phyloP scores from a whole-genome alignment of 2,329 filamentous ascomycete species.

The Chlorencoelia australis region DNA sequence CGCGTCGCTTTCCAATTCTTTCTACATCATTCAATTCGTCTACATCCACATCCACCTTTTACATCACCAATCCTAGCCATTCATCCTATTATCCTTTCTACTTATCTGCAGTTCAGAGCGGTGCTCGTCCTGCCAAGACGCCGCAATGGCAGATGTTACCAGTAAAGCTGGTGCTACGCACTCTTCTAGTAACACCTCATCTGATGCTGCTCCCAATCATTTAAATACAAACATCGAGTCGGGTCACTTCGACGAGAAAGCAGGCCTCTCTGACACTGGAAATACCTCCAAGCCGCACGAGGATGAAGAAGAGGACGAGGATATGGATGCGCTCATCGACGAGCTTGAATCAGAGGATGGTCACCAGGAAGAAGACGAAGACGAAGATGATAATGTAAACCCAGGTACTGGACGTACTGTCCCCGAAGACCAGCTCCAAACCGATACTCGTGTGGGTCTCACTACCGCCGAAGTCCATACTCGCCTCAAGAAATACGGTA shows the following conservation, averaged over 20 bases:
- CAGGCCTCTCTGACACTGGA: conserved; percentile 28
- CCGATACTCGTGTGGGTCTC: conserved; percentile 62
- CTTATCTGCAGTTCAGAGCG: conserved; percentile 7
- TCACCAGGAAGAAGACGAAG: conserved; percentile 53
- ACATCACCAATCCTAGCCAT: too few relatives aligned
- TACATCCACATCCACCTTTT: too few relatives aligned
- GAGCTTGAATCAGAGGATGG: conserved; percentile 78
- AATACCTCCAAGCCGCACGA: conserved; percentile 20
- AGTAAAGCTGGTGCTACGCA: conserved; percentile 9
- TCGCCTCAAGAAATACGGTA: conserved; percentile 62
- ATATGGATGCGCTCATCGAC: conserved; percentile 79
- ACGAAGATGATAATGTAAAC: conserved; percentile 37
- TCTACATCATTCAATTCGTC: too few relatives aligned
- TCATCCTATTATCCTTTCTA: too few relatives aligned
- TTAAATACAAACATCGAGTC: conserved; percentile 56
- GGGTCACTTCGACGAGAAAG: conserved; percentile 56
- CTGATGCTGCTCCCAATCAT: conserved; percentile 20
- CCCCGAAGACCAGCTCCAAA: conserved; percentile 68
- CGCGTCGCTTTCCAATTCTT: not conserved
- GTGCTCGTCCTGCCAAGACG: conserved; percentile 9
- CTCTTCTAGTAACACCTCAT: conserved; percentile 10
- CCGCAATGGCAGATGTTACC: conserved; percentile 17
- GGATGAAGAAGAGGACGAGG: conserved; percentile 68
- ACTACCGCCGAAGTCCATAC: conserved; percentile 57
- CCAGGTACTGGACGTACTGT: conserved; percentile 49